Evolutionary conservation across 495 filamentous ascomycete species (phyloP), one percentile per base, ranked within the genome.

Genomic region (Margaritispora aquatica): DNA sequence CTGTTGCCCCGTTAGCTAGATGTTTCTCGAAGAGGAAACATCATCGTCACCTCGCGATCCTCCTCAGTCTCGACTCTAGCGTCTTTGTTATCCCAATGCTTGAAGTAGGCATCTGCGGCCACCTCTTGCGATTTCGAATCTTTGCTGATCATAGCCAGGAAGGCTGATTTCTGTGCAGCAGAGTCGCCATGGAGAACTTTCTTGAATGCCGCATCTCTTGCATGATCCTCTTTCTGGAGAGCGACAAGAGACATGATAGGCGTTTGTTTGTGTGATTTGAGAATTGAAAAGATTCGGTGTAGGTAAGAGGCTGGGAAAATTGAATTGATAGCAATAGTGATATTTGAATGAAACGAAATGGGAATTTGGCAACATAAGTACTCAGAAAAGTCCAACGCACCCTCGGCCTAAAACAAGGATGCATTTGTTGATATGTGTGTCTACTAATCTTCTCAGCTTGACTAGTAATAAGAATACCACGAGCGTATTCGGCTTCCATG

Each of bases 91-190:
- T 97, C 93, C 88, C 92, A 97, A 73, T 96, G 94, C 85, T 96
- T 97, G 82, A 96, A 97, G 78, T 97, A 97, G 73, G 96, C 92
- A 69, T 96, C 91, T 22, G 93, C 82, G 41, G 93, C 92, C 48
- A 88, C 82, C 75, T 89, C 82, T 72, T 96, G 88, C 4, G 93
- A 89, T 11, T 77, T 77, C 50, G 77, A 73, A 72, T 92, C 85
- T 77, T 97, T 97, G 65, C 77, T 75, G 47, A 94, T 75, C 86
- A 96, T 89, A 60, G 93, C 87, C 64, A 80, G 73, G 65, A 96
- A 80, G 68, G 88, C 90, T 65, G 84, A 87, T 26, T 75, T 73
- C 26, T 83, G 79, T 63, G 84, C 68, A 24, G 89, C 78, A 21
- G 88, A 88, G 66, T 87, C 87, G 69, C 92, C 92, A 72, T 97